Evolutionary conservation across 352 stramenopile species (phyloP), one percentile per base, ranked within the genome.

Genomic region (Phytopythium mirpurense): DNA sequence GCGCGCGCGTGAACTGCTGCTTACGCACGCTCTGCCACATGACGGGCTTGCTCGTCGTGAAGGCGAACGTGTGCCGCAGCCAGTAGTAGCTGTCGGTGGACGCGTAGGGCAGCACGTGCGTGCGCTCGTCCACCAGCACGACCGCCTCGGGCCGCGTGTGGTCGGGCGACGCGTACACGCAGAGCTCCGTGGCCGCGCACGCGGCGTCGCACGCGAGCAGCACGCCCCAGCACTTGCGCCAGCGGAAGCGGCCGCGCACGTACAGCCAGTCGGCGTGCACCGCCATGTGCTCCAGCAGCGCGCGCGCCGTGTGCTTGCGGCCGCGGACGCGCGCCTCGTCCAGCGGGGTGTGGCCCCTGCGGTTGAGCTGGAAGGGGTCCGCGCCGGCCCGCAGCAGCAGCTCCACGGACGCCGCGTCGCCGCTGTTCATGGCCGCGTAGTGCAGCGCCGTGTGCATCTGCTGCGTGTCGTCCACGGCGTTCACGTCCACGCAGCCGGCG

Each of bases 401-500:
- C 57, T 86, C 75, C 52, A 70, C 40, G 19, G 60, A 56, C 16
- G 51, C 47, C 44, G 67, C 35, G 31, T 67, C 58, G 47, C 70
- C 67, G 43, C 42, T 59, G 32, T 59, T 54, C 41, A 47, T 68
- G 8, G 72, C 70, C 16, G 73, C 75, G 43, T 72, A 73, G 52
- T 86, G 75, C 51, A 86, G 59, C 49, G 71, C 72, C 36, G 75
- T 84, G 61, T 74, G 67, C 29, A 51, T 54, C 47, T 67, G 46
- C 18, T 63, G 38, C n/a, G 60, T 62, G 16, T 29, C 34, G 57
- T 74, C 68, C 12, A 60, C 41, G 7, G 65, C 19, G 47, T 70
- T 49, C 47, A 74, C 50, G 47, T 81, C 56, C 26, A 73, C 72
- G 50, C 72, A 71, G 46, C 18, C 38, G 16, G 15, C 38, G 23